phyloP scores from a whole-genome alignment of 2,329 filamentous ascomycete species.

The Gnomoniopsis smithogilvyi region DNA sequence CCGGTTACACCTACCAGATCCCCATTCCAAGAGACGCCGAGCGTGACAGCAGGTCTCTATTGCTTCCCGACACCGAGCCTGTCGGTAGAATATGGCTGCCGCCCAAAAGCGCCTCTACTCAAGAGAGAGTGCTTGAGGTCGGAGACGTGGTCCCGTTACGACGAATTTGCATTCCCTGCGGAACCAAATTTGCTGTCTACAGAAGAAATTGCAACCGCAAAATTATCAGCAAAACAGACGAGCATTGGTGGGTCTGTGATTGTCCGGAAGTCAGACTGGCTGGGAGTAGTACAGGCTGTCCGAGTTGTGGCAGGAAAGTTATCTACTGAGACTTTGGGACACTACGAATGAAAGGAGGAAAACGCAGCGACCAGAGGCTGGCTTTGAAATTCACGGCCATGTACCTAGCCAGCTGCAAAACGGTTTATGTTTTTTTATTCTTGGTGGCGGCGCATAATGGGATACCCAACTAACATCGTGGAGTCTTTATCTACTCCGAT shows the following conservation, averaged over 20 bases:
- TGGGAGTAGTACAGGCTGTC: conserved; percentile 7
- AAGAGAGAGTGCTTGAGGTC: not conserved
- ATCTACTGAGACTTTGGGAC: conserved; percentile 7
- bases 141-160: conserved; percentile 11
- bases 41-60: not conserved
- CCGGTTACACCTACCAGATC: conserved; percentile 12
- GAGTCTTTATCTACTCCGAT: no score
- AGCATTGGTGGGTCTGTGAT: conserved; percentile 14
- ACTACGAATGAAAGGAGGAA: not conserved
- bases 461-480: no score
- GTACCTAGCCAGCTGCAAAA: no score
- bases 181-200: conserved; percentile 9
- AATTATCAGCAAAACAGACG: conserved; percentile 13
- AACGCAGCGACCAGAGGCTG: no score
- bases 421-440: no score
- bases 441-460: no score
- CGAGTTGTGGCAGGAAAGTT: conserved; percentile 10
- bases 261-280: conserved; percentile 10
- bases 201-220: conserved; percentile 16
- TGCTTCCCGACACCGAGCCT: not conserved
- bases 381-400: no score
- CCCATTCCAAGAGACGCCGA: not conserved
- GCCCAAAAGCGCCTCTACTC: not conserved
- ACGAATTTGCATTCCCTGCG: conserved; percentile 14
- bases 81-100: conserved; percentile 5